These are phyloP conservation scores for Luffa aegyptiaca DNA, from an alignment of 306 rosid genomes.

Conservation along the genomic window DNA sequence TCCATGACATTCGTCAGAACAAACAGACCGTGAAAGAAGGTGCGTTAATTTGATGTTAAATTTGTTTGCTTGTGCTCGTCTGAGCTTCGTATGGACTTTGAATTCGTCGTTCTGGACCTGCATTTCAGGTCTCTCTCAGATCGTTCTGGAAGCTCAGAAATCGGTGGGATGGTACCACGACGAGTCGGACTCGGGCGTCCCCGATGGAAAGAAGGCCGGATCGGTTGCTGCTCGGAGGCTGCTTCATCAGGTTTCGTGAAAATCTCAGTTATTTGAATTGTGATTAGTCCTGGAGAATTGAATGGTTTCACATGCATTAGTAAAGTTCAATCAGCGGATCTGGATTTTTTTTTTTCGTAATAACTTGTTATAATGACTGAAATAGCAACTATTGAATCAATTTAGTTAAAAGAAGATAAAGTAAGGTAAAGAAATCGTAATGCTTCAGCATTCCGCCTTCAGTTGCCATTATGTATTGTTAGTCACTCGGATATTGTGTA, in stretches of 20 bases:
- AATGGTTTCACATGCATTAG: not conserved
- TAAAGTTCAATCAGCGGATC: not conserved
- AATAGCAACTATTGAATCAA: not conserved
- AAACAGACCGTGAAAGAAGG: slow-evolving; percentile 74
- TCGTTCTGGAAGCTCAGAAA: slow-evolving; percentile 78
- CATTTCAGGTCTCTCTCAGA: slow-evolving; percentile 60
- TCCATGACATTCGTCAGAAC: slow-evolving; percentile 70
- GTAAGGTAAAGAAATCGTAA: not conserved
- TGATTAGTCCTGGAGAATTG: not conserved
- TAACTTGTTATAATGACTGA: not conserved
- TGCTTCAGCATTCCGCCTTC: not conserved
- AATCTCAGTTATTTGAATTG: not conserved
- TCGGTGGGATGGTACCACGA: slow-evolving; percentile 68
- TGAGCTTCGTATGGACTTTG: not conserved
- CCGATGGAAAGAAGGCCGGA: slow-evolving; percentile 20
- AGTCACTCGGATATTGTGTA: not conserved
- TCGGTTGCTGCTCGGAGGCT: slow-evolving; percentile 24
- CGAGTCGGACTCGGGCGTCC: slow-evolving; percentile 39
- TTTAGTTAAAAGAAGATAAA: not conserved
- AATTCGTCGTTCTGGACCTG: not conserved
- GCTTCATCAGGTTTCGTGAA: slow-evolving; percentile 19
- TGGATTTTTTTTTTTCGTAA: not conserved
- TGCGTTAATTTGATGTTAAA: not conserved
- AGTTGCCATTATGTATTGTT: not conserved
- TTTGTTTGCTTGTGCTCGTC: not conserved